Evolutionary conservation across 805 yeast species (phyloP).

Genomic region (Kazachstania kunashirensis): DNA sequence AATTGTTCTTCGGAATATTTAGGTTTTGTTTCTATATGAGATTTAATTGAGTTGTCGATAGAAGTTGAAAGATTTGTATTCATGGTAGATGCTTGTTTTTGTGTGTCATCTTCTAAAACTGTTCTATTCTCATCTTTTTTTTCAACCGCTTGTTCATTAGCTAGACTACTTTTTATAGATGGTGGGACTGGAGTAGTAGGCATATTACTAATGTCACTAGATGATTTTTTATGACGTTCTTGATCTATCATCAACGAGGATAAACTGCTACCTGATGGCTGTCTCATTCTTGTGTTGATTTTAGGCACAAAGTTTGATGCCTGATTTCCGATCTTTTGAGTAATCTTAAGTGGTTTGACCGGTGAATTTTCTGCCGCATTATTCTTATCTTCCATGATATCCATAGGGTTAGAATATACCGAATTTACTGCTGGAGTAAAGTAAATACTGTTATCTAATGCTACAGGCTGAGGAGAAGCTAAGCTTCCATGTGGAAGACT

Average conservation of each 20-base stretch:
- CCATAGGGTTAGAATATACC: not conserved
- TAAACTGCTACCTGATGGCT: constrained; percentile 22
- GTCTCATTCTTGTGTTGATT: constrained; percentile 11
- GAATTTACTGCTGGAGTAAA: constrained; percentile 1
- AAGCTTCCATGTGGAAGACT: no score
- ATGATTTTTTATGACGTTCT: constrained; percentile 1
- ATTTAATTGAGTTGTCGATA: no score
- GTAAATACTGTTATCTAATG: not conserved
- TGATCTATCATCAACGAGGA: constrained; percentile 16
- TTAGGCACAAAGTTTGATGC: constrained; percentile 2
- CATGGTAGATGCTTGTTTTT: no score
- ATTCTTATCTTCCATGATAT: not conserved
- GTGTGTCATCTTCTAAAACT: no score
- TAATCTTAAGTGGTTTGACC: constrained; percentile 61
- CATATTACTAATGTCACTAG: not conserved
- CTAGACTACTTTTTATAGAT: no score
- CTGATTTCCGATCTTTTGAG: constrained; percentile 34
- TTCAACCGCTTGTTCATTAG: no score
- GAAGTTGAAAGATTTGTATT: no score
- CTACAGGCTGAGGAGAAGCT: not conserved
- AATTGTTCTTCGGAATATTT: no score
- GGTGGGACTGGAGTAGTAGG: not conserved
- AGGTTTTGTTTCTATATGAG: no score
- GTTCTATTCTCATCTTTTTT: not conserved
- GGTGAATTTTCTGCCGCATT: constrained; percentile 22